Evolutionary conservation across 2,329 filamentous ascomycete genomes (phyloP).

Genomic region (Cytospora paraplurivora): DNA sequence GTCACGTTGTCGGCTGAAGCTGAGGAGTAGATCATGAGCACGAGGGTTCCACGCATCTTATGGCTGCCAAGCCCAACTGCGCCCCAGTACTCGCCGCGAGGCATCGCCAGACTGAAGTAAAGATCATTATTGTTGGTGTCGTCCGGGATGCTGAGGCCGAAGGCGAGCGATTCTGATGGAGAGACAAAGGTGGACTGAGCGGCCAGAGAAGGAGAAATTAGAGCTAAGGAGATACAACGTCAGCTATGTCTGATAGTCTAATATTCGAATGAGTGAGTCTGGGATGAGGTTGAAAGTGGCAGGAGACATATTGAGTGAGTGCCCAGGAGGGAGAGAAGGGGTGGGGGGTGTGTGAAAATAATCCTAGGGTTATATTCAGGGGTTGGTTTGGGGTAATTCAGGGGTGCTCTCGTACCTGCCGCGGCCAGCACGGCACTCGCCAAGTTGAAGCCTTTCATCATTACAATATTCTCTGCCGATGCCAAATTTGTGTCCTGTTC

Average conservation of each 20-base stretch:
- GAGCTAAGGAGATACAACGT: conserved; percentile 1
- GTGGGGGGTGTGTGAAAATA: not conserved
- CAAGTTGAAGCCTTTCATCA: conserved; percentile 7
- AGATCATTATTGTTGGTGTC: conserved; percentile 49
- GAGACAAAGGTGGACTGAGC: conserved; percentile 42
- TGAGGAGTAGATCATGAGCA: conserved; percentile 57
- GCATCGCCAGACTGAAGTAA: conserved; percentile 57
- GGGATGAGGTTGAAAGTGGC: not conserved
- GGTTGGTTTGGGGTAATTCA: not conserved
- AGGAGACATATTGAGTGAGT: not conserved
- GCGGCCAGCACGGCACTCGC: conserved; percentile 22
- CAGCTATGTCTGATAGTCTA: not conserved
- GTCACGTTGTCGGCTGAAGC: conserved; percentile 52
- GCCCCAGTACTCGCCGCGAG: conserved; percentile 51
- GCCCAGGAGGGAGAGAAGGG: not conserved
- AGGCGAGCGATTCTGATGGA: conserved; percentile 47
- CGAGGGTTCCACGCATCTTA: conserved; percentile 54
- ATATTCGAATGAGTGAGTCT: not conserved
- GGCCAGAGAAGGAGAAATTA: conserved; percentile 11
- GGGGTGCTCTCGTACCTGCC: conserved; percentile 15
- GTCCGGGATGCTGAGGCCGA: conserved; percentile 53
- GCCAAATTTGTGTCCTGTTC: not conserved
- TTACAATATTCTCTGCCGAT: not conserved
- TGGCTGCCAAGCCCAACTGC: conserved; percentile 57
- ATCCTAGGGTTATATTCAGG: not conserved